Evolutionary conservation across 2,329 filamentous ascomycete species (phyloP).

Genomic region (Cryphonectria naterciae): DNA sequence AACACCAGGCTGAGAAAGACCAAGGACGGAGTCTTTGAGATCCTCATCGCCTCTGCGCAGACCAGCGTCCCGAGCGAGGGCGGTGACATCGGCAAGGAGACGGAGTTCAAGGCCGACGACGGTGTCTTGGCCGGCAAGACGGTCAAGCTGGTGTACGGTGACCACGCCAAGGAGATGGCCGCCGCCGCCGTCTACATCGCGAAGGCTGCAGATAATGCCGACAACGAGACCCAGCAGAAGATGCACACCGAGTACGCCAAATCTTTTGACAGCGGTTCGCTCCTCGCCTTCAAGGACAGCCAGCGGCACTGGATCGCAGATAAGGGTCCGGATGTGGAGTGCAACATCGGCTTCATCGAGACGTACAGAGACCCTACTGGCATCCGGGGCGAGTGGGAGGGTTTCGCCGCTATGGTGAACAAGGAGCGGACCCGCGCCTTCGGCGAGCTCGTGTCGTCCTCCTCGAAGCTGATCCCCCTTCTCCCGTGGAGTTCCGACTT

Average conservation of each 20-base stretch:
- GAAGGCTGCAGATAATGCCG: conserved; percentile 69
- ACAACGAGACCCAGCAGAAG: conserved; percentile 73
- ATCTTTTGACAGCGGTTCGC: conserved; percentile 74
- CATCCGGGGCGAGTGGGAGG: conserved; percentile 82
- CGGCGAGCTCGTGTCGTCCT: conserved; percentile 78
- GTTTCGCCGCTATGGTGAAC: conserved; percentile 84
- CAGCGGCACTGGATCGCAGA: conserved; percentile 84
- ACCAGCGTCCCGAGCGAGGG: conserved; percentile 63
- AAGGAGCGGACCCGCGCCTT: conserved; percentile 89
- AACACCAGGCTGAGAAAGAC: conserved; percentile 77
- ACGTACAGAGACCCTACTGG: conserved; percentile 84
- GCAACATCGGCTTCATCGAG: conserved; percentile 83
- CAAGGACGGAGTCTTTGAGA: conserved; percentile 65
- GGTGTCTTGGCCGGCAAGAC: conserved; percentile 68
- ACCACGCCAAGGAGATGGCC: conserved; percentile 73
- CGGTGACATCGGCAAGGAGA: conserved; percentile 70
- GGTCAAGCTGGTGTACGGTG: conserved; percentile 74
- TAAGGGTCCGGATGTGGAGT: conserved; percentile 79
- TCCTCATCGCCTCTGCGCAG: conserved; percentile 73
- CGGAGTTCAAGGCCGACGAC: conserved; percentile 61
- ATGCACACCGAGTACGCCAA: conserved; percentile 76
- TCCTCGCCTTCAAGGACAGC: conserved; percentile 78
- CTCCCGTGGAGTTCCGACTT: conserved; percentile 88
- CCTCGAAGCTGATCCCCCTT: conserved; percentile 82
- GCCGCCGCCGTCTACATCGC: conserved; percentile 69